A percentile compares a stretch with the other conserved stretches of the same genome.
Conservation (phyloP, 1,284 basidiomycete genomes). For the Irpex rosettiformis region DNA sequence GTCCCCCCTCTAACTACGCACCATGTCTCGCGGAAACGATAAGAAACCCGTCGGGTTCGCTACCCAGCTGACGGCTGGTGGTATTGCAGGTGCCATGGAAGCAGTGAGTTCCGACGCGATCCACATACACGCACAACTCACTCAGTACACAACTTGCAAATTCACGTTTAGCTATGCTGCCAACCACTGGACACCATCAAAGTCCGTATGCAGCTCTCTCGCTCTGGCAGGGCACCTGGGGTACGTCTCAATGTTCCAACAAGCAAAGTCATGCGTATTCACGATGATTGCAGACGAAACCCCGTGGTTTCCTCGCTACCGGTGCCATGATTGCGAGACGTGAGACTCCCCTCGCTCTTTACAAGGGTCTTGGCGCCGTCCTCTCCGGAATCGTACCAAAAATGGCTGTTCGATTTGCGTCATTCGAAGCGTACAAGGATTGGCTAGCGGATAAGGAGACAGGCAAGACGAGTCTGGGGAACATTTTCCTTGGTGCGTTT, state of each 20-base stretch:
- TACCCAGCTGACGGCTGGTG: constrained; percentile 90
- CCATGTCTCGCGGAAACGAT: constrained; percentile 57
- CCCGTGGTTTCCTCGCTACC: constrained; percentile 92
- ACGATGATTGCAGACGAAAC: constrained; percentile 64
- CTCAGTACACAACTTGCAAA: neutral
- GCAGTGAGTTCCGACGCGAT: constrained; percentile 53
- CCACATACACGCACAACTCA: neutral
- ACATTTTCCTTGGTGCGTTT: constrained; percentile 75
- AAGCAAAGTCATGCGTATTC: neutral
- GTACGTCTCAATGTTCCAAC: constrained; percentile 48
- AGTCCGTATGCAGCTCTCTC: constrained; percentile 96
- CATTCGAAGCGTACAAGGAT: constrained; percentile 93
- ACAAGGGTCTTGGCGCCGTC: constrained; percentile 99
- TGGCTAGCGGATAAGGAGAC: constrained; percentile 75
- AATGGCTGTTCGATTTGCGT: constrained; percentile 99
- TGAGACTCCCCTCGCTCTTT: constrained; percentile 93
- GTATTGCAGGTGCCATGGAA: constrained; percentile 88
- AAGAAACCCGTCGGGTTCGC: constrained; percentile 81
- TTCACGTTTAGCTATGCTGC: constrained; percentile 58
- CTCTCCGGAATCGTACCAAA: constrained; percentile 97
- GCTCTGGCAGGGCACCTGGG: constrained; percentile 71
- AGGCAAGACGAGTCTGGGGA: constrained; percentile 72
- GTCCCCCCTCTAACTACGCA: neutral
- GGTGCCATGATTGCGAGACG: constrained; percentile 86
- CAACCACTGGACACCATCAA: constrained; percentile 96